A percentile compares a stretch with the other conserved stretches of the same genome.
Evolutionary conservation across 352 stramenopile genomes (phyloP).

Genomic region (Phytophthora lateralis): DNA sequence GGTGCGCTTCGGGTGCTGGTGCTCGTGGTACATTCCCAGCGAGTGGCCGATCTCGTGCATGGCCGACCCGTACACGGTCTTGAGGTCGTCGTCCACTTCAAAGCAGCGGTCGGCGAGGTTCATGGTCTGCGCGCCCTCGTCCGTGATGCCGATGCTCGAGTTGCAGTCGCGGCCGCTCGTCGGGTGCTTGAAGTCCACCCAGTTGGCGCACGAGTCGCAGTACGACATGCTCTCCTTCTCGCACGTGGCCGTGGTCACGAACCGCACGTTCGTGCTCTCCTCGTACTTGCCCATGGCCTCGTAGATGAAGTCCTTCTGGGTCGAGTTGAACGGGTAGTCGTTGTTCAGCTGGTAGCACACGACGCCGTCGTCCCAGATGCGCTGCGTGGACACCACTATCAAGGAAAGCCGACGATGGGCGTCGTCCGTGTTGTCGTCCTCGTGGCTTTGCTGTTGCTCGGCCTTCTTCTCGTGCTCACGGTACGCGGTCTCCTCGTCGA

Average conservation of each 20-base stretch:
- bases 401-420: slow-evolving; percentile 61
- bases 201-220: slow-evolving; percentile 74
- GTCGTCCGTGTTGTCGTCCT: slow-evolving; percentile 29
- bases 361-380: slow-evolving; percentile 70
- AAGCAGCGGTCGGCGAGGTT: slow-evolving; percentile 80
- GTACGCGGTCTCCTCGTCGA: slow-evolving; percentile 41
- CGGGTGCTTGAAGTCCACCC: slow-evolving; percentile 81
- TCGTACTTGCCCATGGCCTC: slow-evolving; percentile 74
- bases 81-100: slow-evolving; percentile 72
- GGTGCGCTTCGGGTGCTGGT: slow-evolving; percentile 73
- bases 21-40: slow-evolving; percentile 82
- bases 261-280: slow-evolving; percentile 73
- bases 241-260: slow-evolving; percentile 60
- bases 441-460: slow-evolving; percentile 10
- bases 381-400: slow-evolving; percentile 61
- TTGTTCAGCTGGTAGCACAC: slow-evolving; percentile 76
- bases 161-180: slow-evolving; percentile 74
- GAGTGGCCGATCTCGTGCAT: slow-evolving; percentile 87
- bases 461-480: slow-evolving; percentile 24
- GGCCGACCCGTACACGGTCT: slow-evolving; percentile 74
- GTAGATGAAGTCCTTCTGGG: slow-evolving; percentile 61
- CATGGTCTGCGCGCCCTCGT: slow-evolving; percentile 67
- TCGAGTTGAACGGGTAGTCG: slow-evolving; percentile 68
- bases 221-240: slow-evolving; percentile 49
- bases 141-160: slow-evolving; percentile 76